Evolutionary conservation across 1,284 basidiomycete species (phyloP), one percentile per base, ranked within the genome.

Genomic region (Malassezia equina): DNA sequence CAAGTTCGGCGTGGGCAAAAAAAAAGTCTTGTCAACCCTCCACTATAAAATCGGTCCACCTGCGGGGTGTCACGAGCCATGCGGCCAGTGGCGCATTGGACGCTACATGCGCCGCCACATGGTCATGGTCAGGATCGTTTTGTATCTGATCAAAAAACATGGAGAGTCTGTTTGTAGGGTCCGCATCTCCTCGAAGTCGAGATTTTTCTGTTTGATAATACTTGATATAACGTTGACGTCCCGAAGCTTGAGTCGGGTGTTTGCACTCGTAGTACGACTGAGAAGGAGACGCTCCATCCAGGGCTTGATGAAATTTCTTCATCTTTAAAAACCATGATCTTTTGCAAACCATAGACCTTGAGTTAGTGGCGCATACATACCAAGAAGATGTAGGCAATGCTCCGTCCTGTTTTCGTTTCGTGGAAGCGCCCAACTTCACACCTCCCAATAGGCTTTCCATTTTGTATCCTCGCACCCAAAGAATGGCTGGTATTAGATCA

Each of bases 371-470:
- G 15, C 29, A 1, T 8, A 17, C 50, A 15, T 46, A 52, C 47
- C 32, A 51, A 17, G 42, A 45, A 1, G 53, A 55, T 7, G 25
- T 8, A 12, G 53, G 47, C 6, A 55, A 21, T 13, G 50, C 24
- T 12, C 11, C 42, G 13, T 17, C 44, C 6, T 27, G 11, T 28
- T 17, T 25, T 1, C 48, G 43, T 40, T 42, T 39, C 1, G 34
- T 36, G 7, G 54, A 50, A 31, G 55, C 49, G 1, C 55, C 55
- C 39, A 52, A 21, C 19, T 40, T 44, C 3, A 52, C 33, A 2
- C 55, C 55, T 3, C 46, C 46, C 11, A 57, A 4, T 7, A 57
- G 1, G 39, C 29, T 57, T 24, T 57, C 55, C 41, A 47, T 25
- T 7, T 28, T 34, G 7, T 27, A 15, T 7, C 49, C 43, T 11